Conservation (phyloP, 1,139 yeast species). For the Tardiomyces blankii region DNA sequence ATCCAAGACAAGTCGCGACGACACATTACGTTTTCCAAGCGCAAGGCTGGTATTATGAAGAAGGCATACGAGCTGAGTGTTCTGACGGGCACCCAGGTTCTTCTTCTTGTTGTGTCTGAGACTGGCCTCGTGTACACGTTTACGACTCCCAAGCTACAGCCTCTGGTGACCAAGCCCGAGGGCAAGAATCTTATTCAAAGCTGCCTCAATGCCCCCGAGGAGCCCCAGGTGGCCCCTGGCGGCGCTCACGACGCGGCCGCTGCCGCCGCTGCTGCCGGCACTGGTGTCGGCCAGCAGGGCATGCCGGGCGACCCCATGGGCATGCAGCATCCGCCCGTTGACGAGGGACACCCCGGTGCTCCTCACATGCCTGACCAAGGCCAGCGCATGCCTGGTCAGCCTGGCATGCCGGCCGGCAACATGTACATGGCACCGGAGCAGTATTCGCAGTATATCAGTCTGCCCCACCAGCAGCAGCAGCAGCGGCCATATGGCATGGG, state of each 20-base stretch:
- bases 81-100: slow-evolving; percentile 92
- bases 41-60: slow-evolving; percentile 98
- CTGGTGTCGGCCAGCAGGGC: slow-evolving; percentile 2
- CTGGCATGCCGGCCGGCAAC: background rate
- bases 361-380: background rate
- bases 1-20: slow-evolving; percentile 96
- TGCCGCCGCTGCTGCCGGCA: slow-evolving; percentile 4
- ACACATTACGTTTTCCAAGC: slow-evolving; percentile 92
- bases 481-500: background rate
- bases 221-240: slow-evolving; percentile 5
- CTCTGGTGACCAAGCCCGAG: slow-evolving; percentile 91
- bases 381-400: background rate
- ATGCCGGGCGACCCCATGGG: slow-evolving; percentile 3
- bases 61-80: slow-evolving; percentile 93
- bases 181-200: slow-evolving; percentile 96
- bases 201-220: slow-evolving; percentile 87
- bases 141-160: slow-evolving; percentile 96
- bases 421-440: background rate
- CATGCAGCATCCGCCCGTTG: background rate
- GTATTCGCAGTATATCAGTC: background rate
- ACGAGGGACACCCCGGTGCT: background rate
- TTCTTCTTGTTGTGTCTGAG: slow-evolving; percentile 87
- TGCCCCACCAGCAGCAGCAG: background rate
- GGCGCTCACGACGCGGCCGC: background rate
- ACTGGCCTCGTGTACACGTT: slow-evolving; percentile 98